Percentiles rank a stretch among this genome's conserved stretches.
These are phyloP conservation scores for Linderniella brevidens DNA, from an alignment of 257 asterid genomes.

Conservation along the genomic window DNA sequence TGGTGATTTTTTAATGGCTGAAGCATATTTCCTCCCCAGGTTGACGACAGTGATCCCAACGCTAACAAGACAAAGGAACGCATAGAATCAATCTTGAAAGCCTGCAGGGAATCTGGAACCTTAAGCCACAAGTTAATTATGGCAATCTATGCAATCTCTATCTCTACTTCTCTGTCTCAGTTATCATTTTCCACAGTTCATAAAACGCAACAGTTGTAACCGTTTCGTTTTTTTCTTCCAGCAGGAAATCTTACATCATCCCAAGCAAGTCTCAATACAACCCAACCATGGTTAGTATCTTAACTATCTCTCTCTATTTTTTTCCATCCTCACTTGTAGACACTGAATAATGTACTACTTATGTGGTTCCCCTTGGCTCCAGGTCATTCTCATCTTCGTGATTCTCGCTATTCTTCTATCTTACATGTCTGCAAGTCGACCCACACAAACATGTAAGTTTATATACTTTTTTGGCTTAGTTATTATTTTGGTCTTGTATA, in stretches of 20 bases:
- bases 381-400: slow-evolving; percentile 48
- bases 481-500: too few relatives aligned
- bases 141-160: too few relatives aligned
- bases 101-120: slow-evolving; percentile 80
- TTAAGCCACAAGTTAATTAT: slow-evolving; percentile 21
- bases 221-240: background rate
- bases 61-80: slow-evolving; percentile 52
- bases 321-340: too few relatives aligned
- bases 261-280: slow-evolving; percentile 34
- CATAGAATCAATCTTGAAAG: slow-evolving; percentile 49
- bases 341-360: too few relatives aligned
- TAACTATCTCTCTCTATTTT: slow-evolving; percentile 2
- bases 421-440: slow-evolving; percentile 25
- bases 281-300: slow-evolving; percentile 31
- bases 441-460: background rate
- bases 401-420: slow-evolving; percentile 44
- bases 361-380: slow-evolving; percentile 14
- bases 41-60: slow-evolving; percentile 59
- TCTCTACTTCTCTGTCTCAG: too few relatives aligned
- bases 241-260: slow-evolving; percentile 65
- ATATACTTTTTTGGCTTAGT: too few relatives aligned
- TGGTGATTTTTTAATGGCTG: background rate
- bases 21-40: background rate
- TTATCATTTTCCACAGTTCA: too few relatives aligned
- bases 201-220: background rate